Base-by-base conservation (phyloP, 2,329 filamentous ascomycete species). In the Pseudonectria buxi region DNA sequence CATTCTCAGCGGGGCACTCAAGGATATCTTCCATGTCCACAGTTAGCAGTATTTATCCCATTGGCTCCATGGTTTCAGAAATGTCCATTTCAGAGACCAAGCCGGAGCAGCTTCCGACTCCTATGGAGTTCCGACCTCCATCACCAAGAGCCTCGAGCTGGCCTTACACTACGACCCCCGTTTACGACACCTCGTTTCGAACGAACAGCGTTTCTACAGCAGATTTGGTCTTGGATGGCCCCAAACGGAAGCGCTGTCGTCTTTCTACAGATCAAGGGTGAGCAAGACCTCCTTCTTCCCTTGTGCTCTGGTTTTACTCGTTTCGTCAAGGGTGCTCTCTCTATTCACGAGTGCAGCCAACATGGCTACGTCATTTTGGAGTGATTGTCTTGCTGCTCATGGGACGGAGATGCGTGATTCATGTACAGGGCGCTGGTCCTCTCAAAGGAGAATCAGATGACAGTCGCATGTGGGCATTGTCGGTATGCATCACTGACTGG, bases 11-110 rank as follows among this genome's bases (percentile, higher is more conserved):
- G 11, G 59, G 62, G 1, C 71, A 76, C 47, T 76, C 73, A 3
- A 62, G 72, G 26, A 62, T 73, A 32, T 75, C 73, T 2, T 76
- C 72, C 1, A 59, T 68, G 28, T 75, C 73, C 2, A 75, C 71
- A 0, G 59, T 70, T 14, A 65, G 66, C 33, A 65, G 65, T 9
- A 53, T 59, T 7, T 59, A 63, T 37, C 51, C 57, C 10, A 48
- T 62, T 27, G 53, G 51, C 11, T 47, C 56, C 9, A 51, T 59
- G 6, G 43, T 59, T 14, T 53, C 57, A 14, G 65, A 71, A 29
- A 54, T 64, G 26, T 58, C 61, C 5, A 49, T 55, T 4, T 46
- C 62, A 13, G 65, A 69, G 33, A 53, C 58, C 14, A 64, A 56
- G 37, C 43, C 59, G 27, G 56, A 54, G 10, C 47, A 53, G 26